These are phyloP conservation scores for Closterium sp. DNA, from an alignment of 139 green algal genomes.

Conservation along the genomic window DNA sequence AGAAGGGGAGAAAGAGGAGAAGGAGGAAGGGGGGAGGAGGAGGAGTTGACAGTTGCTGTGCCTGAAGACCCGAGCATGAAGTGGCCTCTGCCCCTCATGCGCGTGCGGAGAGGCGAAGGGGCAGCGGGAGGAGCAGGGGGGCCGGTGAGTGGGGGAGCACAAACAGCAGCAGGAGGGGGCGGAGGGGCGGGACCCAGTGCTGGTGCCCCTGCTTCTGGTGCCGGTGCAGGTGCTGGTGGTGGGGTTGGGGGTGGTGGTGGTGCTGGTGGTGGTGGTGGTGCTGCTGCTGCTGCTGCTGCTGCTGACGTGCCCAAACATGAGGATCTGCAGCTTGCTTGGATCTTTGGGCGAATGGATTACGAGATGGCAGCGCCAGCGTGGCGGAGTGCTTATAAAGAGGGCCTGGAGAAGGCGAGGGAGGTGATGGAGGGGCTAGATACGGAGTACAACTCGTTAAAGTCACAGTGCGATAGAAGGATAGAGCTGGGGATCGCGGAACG, in stretches of 20 bases:
- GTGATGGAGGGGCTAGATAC: neutral
- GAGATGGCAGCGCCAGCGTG: slow-evolving; percentile 8
- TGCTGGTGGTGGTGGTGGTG: neutral
- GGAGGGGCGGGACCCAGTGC: neutral
- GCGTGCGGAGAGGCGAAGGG: slow-evolving; percentile 2
- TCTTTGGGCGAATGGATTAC: slow-evolving; percentile 31
- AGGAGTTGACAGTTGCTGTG: neutral
- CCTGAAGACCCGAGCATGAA: slow-evolving; percentile 9
- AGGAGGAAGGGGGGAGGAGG: neutral
- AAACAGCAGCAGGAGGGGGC: neutral
- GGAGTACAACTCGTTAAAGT: slow-evolving; percentile 8
- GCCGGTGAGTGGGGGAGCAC: neutral
- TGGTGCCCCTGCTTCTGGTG: neutral
- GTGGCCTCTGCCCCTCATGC: slow-evolving; percentile 21
- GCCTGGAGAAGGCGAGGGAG: slow-evolving; percentile 2
- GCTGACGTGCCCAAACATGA: neutral
- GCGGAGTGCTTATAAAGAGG: slow-evolving; percentile 11
- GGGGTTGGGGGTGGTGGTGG: neutral
- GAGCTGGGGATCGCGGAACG: neutral
- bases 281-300: neutral
- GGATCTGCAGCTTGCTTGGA: slow-evolving; percentile 29
- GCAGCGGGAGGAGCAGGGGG: neutral
- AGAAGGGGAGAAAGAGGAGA: neutral
- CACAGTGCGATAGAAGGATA: neutral
- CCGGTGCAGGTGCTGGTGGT: neutral